Evolutionary conservation across 148 eudicot genomes (phyloP), one percentile per base, ranked within the genome.

Genomic region (Pouteria glomerata): DNA sequence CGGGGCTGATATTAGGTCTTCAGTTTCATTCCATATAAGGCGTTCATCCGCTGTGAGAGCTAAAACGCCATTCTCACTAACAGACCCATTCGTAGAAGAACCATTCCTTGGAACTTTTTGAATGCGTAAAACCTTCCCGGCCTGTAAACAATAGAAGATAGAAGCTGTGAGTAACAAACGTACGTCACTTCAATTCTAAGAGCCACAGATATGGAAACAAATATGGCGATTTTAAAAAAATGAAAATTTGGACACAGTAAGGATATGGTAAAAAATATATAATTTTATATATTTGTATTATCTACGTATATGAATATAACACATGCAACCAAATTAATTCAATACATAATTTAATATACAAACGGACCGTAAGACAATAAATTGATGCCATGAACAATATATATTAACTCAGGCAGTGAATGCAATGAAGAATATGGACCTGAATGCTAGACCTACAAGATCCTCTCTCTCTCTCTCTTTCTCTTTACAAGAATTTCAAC

Each of bases 21-120:
- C 86, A 62, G 57, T 56, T 68, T 82, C 88, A 69, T 84, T 81
- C 99, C 99, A 96, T 4, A 96, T 72, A 60, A 79, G 73, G 63
- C 82, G 78, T 67, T 96, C 99, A 70, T 89, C 87, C 64, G 68
- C 66, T 41, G 89, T 82, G 61, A 90, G 74, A 77, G 76, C 85
- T 1, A 81, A 67, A 73, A 77, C 78, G 31, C 76, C 79, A 51
- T 78, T 67, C 63, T 86, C 90, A 77, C 62, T 55, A 57, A 63
- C 74, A 57, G 86, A 75, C 33, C 81, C 86, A 57, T 79, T 77
- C 71, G 70, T 89, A 19, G 85, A 63, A 50, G 85, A 70, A 30
- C 70, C 66, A 6, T 76, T 37, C 31, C 57, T 53, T 3, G 70
- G 65, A 63, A 70, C 50, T 57, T 76, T 76, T 76, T 70, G 79